These are phyloP conservation scores for Cucumis sativus DNA, from an alignment of 306 rosid species.

Conservation along the genomic window Cucumber_9930_V3 NC_026656.2:2781501-2782000, in stretches of 20 bases:
- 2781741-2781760: background rate
- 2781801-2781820: background rate
- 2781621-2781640: background rate
- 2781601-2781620: background rate
- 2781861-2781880: background rate
- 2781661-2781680: background rate
- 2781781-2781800: background rate
- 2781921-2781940: background rate
- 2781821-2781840: background rate
- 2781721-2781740: background rate
- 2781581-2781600: background rate
- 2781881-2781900: background rate
- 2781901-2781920: constrained; percentile 5
- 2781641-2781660: background rate
- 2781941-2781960: background rate
- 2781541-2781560: background rate
- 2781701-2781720: background rate
- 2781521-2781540: background rate
- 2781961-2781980: background rate
- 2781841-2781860: no score
- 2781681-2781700: background rate
- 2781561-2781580: background rate
- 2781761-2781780: background rate
- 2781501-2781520: background rate
- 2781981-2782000: background rate